phyloP scores from a whole-genome alignment of 768 basidiomycete genomes.

The Paxillus rubicundulus region DNA sequence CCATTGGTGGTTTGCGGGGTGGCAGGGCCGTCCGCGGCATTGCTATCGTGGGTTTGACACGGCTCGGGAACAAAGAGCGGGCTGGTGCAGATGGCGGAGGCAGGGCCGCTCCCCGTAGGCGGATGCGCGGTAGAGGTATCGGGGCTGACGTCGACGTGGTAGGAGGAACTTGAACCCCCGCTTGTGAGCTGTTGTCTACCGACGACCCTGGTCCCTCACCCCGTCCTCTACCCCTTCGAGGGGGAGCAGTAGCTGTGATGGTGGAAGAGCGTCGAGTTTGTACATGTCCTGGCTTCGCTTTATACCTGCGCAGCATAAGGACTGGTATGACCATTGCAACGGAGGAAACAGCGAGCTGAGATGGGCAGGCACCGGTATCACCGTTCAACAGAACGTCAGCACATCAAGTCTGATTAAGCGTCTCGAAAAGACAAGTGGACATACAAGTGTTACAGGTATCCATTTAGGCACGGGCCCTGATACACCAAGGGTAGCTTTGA shows the following conservation, averaged over 20 bases:
- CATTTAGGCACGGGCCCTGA: constrained; percentile 23
- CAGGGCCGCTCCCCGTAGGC: background rate
- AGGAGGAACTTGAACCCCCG: background rate
- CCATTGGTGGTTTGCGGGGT: too few species aligned
- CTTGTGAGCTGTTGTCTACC: background rate
- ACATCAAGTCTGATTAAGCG: too few species aligned
- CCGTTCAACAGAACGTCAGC: too few species aligned
- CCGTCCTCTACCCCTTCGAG: constrained; percentile 7
- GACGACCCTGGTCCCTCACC: background rate
- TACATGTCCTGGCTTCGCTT: background rate
- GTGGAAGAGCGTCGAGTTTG: background rate
- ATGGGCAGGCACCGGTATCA: background rate
- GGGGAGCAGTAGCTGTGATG: background rate
- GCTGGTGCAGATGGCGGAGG: background rate
- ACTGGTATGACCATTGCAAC: constrained; percentile 12
- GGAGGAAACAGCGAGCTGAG: constrained; percentile 12
- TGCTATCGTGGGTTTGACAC: background rate
- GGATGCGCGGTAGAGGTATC: background rate
- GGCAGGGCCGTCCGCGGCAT: background rate
- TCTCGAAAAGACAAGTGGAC: background rate
- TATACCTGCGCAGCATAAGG: constrained; percentile 12
- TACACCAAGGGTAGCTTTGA: background rate
- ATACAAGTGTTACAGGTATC: constrained; percentile 31
- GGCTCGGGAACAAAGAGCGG: background rate
- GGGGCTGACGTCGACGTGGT: background rate